Conservation (phyloP, 1,284 basidiomycete genomes). For the Sporisorium iseilematis-ciliati region DNA sequence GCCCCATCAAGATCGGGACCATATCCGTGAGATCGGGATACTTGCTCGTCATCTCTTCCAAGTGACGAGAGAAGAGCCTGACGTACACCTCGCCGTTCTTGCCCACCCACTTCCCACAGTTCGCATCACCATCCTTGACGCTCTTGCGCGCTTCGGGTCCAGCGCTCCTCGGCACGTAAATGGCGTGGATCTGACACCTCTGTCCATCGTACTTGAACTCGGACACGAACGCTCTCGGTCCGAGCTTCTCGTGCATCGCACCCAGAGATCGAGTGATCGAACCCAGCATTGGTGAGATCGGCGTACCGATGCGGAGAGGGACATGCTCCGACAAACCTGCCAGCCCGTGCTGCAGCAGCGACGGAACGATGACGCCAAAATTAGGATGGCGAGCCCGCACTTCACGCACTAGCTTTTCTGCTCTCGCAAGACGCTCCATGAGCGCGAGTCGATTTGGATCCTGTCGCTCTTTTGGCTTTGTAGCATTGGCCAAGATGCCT, state of each 20-base stretch:
- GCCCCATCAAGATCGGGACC: slow-evolving; percentile 66
- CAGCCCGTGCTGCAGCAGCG: slow-evolving; percentile 71
- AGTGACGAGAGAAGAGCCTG: slow-evolving; percentile 85
- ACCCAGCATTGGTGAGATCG: slow-evolving; percentile 73
- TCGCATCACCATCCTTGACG: slow-evolving; percentile 28
- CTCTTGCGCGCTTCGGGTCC: slow-evolving; percentile 40
- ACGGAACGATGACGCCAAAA: slow-evolving; percentile 81
- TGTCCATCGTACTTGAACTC: slow-evolving; percentile 90
- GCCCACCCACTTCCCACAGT: slow-evolving; percentile 62
- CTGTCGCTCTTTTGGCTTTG: slow-evolving; percentile 68
- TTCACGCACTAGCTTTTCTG: slow-evolving; percentile 73
- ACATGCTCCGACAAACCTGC: slow-evolving; percentile 72
- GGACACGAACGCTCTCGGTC: slow-evolving; percentile 62
- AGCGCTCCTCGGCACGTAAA: slow-evolving; percentile 43
- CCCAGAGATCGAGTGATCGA: slow-evolving; percentile 80
- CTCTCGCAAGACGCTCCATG: slow-evolving; percentile 61
- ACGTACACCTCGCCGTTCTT: slow-evolving; percentile 72
- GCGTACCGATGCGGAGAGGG: slow-evolving; percentile 78
- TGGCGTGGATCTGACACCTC: slow-evolving; percentile 83
- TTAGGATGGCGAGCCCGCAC: slow-evolving; percentile 90
- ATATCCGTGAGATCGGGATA: slow-evolving; percentile 84
- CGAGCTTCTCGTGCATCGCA: slow-evolving; percentile 82
- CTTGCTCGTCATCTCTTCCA: slow-evolving; percentile 90
- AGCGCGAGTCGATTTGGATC: slow-evolving; percentile 58
- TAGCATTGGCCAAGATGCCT: slow-evolving; percentile 62